phyloP scores from a whole-genome alignment of 192 early-diverging fungal species.

The Coemansia sp. region DNA sequence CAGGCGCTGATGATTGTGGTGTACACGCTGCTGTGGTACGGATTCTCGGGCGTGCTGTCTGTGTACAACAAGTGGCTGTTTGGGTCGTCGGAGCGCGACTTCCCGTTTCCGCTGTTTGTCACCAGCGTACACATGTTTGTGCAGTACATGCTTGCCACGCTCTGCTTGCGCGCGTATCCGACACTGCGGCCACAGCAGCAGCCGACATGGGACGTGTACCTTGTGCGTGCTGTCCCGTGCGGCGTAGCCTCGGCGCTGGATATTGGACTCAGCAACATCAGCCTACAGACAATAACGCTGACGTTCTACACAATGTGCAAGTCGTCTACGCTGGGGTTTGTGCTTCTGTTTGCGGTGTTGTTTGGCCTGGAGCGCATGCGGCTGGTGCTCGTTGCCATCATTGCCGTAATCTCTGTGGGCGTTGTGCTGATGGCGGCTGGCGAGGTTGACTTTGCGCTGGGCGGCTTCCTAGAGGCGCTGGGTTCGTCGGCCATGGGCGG shows the following conservation, averaged over 20 bases:
- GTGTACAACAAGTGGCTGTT: constrained; percentile 97
- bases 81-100: constrained; percentile 76
- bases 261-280: constrained; percentile 87
- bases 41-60: constrained; percentile 70
- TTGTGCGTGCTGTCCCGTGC: constrained; percentile 80
- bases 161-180: constrained; percentile 63
- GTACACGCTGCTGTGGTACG: constrained; percentile 61
- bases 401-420: constrained; percentile 77
- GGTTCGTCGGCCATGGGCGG: constrained; percentile 79
- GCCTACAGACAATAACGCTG: constrained; percentile 83
- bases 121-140: constrained; percentile 83
- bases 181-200: constrained; percentile 59
- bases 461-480: constrained; percentile 80
- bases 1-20: constrained; percentile 40
- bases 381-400: constrained; percentile 69
- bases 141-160: constrained; percentile 68
- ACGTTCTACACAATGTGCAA: constrained; percentile 94
- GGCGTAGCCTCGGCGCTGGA: constrained; percentile 87
- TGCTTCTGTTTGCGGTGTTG: constrained; percentile 88
- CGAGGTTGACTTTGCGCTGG: constrained; percentile 77
- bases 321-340: constrained; percentile 71
- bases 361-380: constrained; percentile 84
- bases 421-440: constrained; percentile 85
- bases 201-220: constrained; percentile 60
- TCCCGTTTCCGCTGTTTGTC: constrained; percentile 86